phyloP scores from a whole-genome alignment of 257 asterid species.

The Orobanche coerulescens region DNA sequence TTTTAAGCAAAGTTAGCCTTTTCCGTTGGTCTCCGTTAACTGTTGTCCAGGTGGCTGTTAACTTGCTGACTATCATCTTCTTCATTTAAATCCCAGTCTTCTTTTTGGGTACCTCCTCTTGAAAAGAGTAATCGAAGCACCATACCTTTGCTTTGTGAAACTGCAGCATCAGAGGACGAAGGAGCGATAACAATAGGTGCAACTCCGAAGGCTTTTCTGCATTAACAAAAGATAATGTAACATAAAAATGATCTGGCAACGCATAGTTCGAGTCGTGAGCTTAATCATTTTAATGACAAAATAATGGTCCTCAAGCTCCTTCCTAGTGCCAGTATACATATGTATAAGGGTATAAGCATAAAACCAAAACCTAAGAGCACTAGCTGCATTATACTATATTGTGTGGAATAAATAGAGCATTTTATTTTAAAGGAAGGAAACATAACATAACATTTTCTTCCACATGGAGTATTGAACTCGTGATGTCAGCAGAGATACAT shows the following conservation, averaged over 20 bases:
- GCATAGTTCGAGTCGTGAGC: slow-evolving; percentile 6
- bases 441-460: neutral
- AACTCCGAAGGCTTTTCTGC: slow-evolving; percentile 62
- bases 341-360: slow-evolving; percentile 4
- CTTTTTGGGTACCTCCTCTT: no score
- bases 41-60: no score
- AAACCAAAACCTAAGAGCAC: neutral
- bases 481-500: neutral
- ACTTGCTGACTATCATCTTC: no score
- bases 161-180: slow-evolving; percentile 33
- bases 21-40: no score
- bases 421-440: neutral
- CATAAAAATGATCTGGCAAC: neutral
- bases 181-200: slow-evolving; percentile 33
- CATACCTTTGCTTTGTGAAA: slow-evolving; percentile 38
- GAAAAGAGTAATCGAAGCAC: slow-evolving; percentile 1
- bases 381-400: neutral
- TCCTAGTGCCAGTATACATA: neutral
- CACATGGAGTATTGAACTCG: neutral
- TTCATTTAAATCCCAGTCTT: no score
- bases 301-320: slow-evolving; percentile 2
- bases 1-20: no score
- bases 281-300: slow-evolving; percentile 1
- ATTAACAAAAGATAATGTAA: slow-evolving; percentile 16
- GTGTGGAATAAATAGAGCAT: neutral